Conservation (phyloP, 176 grass and related monocot genomes). For the Avena insularis region DNA sequence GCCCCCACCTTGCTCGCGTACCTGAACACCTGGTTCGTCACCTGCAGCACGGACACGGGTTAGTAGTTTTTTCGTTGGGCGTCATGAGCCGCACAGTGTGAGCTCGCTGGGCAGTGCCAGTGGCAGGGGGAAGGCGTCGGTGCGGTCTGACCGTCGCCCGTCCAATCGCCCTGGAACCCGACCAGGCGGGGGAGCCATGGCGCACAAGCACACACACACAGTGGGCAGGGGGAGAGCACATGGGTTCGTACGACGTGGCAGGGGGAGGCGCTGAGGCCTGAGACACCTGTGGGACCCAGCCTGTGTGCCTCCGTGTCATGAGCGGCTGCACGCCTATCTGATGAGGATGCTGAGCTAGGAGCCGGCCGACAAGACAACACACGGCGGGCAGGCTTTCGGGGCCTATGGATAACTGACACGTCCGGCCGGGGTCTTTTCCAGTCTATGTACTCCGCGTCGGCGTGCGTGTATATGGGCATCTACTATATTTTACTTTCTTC, state of each 20-base stretch:
- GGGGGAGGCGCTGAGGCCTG: neutral
- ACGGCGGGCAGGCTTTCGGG: constrained; percentile 52
- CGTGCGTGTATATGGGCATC: neutral
- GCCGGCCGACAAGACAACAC: constrained; percentile 69
- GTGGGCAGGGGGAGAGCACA: neutral
- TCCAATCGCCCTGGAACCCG: constrained; percentile 49
- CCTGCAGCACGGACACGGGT: constrained; percentile 30
- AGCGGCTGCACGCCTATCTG: constrained; percentile 41
- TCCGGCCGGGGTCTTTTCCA: constrained; percentile 36
- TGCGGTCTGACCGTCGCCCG: constrained; percentile 13
- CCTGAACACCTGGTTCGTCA: constrained; percentile 99
- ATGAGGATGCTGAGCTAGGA: constrained; percentile 1
- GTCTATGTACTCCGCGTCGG: constrained; percentile 12
- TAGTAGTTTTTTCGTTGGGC: neutral
- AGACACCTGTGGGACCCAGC: neutral
- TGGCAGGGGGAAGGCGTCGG: neutral
- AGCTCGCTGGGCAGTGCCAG: constrained; percentile 27
- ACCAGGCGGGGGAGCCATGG: constrained; percentile 11
- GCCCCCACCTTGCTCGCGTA: constrained; percentile 94
- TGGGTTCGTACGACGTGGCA: neutral
- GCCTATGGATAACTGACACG: constrained; percentile 70
- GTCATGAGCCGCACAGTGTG: constrained; percentile 8
- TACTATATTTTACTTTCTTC: neutral
- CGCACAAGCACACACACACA: neutral
- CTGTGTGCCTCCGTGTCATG: constrained; percentile 6